Base-by-base conservation (phyloP, 2,329 filamentous ascomycete species). In the Arthrinium phaeospermum region DNA sequence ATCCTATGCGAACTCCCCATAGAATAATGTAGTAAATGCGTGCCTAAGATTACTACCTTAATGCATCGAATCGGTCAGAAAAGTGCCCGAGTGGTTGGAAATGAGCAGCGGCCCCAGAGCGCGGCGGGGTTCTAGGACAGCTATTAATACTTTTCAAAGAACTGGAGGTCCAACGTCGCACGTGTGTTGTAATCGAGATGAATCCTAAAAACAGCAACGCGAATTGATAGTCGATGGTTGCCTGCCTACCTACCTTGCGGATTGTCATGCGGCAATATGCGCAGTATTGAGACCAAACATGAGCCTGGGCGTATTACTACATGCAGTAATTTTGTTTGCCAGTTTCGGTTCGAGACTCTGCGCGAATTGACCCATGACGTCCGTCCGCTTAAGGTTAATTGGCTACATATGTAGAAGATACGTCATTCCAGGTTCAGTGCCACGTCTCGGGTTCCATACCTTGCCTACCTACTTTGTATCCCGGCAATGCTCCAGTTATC, bases 1-100 rank as follows among this genome's bases (percentile, higher is more conserved):
- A 64, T 64, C 34, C 41, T 64, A 41, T 41, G 57, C 57, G 16
- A 41, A 64, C 57, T n/a, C 57, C 27, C 34, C 57, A 64, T 64
- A 64, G 19, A 41, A 27, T 27, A 51, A 41, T 41, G 57, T 37
- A 64, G 34, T 37, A 64, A 64, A 34, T 22, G 34, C 34, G 57
- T 37, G 34, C 22, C 57, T 41, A 64, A 64, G 34, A 64, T 64
- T 41, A 24, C 30, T 41, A 24, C 30, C 30, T 41, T 64, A 64
- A 64, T 41, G 57, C 34, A 64, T 41, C 19, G 19, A 64, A 64
- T 37, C 34, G 57, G 34, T n/a, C 57, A 64, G 57, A n/a, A 64
- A 64, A 64, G 19, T 34, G 22, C 57, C 57, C 34, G 57, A 64
- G 34, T 64, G 30, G 57, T n/a, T 41, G 27, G n/a, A 41, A 64